Conservation (phyloP, 2,329 filamentous ascomycete genomes). For the Fusarium beomiforme region DNA sequence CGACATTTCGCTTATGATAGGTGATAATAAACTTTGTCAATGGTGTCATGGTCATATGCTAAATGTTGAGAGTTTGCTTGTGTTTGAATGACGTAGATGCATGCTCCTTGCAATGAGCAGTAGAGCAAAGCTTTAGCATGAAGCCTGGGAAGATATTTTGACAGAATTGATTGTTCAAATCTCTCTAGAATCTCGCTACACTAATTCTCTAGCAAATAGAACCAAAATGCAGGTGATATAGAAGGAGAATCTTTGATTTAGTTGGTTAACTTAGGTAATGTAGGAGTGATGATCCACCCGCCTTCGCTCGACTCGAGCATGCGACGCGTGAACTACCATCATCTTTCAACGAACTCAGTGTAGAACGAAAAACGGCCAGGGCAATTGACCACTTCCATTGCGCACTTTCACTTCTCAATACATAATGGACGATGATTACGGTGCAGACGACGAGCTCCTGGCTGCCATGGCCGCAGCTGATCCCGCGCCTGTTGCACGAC, state of each 20-base stretch:
- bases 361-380: too few relatives aligned
- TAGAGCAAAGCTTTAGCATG: neutral
- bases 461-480: constrained; percentile 65
- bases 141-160: neutral
- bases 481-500: constrained; percentile 39
- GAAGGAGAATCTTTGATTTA: neutral
- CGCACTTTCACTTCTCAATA: neutral
- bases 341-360: neutral
- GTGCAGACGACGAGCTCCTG: constrained; percentile 65
- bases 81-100: constrained; percentile 6
- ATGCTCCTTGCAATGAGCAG: neutral
- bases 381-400: neutral
- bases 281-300: constrained; percentile 29
- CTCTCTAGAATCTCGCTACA: too few relatives aligned
- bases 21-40: neutral
- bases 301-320: constrained; percentile 10
- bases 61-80: neutral
- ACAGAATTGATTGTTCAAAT: neutral
- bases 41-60: too few relatives aligned
- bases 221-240: too few relatives aligned
- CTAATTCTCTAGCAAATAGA: too few relatives aligned
- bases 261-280: neutral
- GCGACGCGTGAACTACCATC: constrained; percentile 24
- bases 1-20: neutral
- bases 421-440: constrained; percentile 65